Conservation (phyloP, 495 filamentous ascomycete species). For the Daldinia loculata region DNA sequence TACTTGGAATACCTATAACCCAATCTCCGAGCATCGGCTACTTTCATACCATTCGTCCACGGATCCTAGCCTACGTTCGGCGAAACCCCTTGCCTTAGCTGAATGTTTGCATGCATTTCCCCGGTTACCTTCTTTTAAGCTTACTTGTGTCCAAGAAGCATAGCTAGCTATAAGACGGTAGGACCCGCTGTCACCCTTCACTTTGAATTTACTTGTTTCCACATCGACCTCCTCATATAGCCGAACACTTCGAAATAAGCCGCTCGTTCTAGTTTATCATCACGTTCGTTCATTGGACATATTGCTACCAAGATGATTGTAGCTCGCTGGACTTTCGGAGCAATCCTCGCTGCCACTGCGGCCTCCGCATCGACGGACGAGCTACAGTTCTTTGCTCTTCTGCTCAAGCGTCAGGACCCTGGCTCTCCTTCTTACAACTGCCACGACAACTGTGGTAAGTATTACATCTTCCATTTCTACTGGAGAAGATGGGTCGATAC, state of each 20-base stretch:
- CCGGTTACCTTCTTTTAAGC: not conserved
- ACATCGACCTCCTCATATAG: constrained; percentile 7
- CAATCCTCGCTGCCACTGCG: constrained; percentile 27
- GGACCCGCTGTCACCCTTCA: constrained; percentile 5
- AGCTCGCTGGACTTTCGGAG: constrained; percentile 19
- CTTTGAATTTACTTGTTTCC: constrained; percentile 9
- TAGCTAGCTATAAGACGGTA: constrained; percentile 14
- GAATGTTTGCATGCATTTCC: constrained; percentile 14
- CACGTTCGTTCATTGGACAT: constrained; percentile 24
- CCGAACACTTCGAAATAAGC: constrained; percentile 6
- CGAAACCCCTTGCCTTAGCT: constrained; percentile 30
- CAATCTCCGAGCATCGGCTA: constrained; percentile 41
- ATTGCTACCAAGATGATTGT: constrained; percentile 33
- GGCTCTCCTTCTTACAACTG: constrained; percentile 58
- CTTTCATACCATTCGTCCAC: constrained; percentile 9
- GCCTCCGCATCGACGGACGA: constrained; percentile 34
- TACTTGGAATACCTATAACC: constrained; percentile 11
- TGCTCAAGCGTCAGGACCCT: constrained; percentile 51
- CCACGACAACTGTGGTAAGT: constrained; percentile 60
- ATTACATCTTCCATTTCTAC: not conserved
- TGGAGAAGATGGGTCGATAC: not conserved
- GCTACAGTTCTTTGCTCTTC: constrained; percentile 26
- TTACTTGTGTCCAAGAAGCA: not conserved
- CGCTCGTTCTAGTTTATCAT: constrained; percentile 19
- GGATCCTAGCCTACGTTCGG: constrained; percentile 6